These are phyloP conservation scores for Talaromyces sp. DNA, from an alignment of 2,329 filamentous ascomycete genomes.

Conservation along the genomic window DNA sequence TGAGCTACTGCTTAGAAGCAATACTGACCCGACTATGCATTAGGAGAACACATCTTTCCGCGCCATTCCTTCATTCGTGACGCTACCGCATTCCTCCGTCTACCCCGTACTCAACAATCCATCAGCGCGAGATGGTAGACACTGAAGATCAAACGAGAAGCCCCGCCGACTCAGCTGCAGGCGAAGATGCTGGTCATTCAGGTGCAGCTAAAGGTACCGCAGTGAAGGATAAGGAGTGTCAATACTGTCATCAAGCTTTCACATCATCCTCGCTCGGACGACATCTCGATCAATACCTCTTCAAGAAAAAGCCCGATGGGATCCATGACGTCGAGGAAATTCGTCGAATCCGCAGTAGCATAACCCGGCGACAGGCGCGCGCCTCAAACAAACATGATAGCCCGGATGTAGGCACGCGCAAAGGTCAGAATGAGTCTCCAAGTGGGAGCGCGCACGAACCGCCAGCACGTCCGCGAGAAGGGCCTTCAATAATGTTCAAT, in stretches of 20 bases:
- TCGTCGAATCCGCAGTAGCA: constrained; percentile 70
- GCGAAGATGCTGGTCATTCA: constrained; percentile 7
- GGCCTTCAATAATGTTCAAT: constrained; percentile 50
- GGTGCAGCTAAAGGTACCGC: constrained; percentile 30
- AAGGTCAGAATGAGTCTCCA: constrained; percentile 30
- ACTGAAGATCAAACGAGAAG: constrained; percentile 9
- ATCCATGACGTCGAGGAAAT: constrained; percentile 89
- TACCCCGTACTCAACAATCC: background rate
- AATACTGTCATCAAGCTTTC: constrained; percentile 82
- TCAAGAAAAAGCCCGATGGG: constrained; percentile 89
- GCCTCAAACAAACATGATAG: constrained; percentile 56
- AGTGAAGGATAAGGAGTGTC: constrained; percentile 80
- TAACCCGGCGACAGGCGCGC: constrained; percentile 79
- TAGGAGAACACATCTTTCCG: background rate
- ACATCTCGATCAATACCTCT: constrained; percentile 90
- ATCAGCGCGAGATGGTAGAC: constrained; percentile 7
- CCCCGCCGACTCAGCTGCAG: constrained; percentile 10
- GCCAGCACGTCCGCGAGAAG: constrained; percentile 30
- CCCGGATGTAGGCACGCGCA: constrained; percentile 54
- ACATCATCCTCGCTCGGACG: constrained; percentile 90
- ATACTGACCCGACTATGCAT: background rate
- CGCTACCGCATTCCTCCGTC: background rate
- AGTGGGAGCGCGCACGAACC: constrained; percentile 31
- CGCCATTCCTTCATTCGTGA: background rate
- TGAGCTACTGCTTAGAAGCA: background rate